phyloP scores from a whole-genome alignment of 2,329 filamentous ascomycete species.

The Colletotrichum navitas region DNA sequence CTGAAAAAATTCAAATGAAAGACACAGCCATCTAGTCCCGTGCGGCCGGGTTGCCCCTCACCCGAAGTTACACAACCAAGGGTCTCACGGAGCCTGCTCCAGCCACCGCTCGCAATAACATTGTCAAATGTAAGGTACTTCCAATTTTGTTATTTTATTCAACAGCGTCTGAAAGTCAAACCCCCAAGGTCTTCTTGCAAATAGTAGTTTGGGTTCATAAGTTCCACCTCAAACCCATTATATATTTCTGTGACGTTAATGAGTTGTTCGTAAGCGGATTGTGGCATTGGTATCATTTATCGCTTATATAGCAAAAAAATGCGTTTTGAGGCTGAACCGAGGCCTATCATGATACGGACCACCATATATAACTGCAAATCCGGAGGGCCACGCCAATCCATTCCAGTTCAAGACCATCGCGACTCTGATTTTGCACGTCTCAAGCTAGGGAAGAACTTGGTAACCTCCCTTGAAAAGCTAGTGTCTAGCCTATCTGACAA shows the following conservation, averaged over 20 bases:
- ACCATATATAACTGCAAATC: too few relatives aligned
- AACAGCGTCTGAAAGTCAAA: not conserved
- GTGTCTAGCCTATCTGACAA: too few relatives aligned
- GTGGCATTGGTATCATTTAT: too few relatives aligned
- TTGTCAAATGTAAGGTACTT: not conserved
- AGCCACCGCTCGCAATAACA: not conserved
- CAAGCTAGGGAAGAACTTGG: too few relatives aligned
- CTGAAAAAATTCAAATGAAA: not conserved
- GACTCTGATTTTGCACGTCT: too few relatives aligned
- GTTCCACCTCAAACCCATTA: not conserved
- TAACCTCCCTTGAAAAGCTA: too few relatives aligned
- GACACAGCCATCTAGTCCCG: not conserved
- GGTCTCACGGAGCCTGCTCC: not conserved
- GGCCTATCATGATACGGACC: too few relatives aligned
- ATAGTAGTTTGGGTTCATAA: fast-evolving
- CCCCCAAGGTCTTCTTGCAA: not conserved
- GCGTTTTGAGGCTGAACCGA: too few relatives aligned
- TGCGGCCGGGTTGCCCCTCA: not conserved
- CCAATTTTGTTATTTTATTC: not conserved
- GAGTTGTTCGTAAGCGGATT: too few relatives aligned
- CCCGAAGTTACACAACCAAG: not conserved
- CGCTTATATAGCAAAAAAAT: too few relatives aligned
- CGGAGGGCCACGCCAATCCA: too few relatives aligned
- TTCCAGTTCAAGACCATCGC: too few relatives aligned
- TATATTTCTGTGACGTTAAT: not conserved